Base-by-base conservation (phyloP, 345 rosid genomes). In the Ricinus communis region DNA sequence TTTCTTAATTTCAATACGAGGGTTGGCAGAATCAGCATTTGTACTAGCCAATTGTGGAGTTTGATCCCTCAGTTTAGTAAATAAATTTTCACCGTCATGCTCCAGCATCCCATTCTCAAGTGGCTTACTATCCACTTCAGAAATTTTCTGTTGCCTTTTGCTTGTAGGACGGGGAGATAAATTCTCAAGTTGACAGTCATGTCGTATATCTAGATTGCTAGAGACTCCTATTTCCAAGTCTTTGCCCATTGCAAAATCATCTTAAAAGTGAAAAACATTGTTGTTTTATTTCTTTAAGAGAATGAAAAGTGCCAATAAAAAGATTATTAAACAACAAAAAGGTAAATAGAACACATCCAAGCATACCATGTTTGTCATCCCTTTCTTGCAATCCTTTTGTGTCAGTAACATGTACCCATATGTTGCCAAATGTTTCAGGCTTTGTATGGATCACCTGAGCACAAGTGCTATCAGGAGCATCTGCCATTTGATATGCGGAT, bases 391-490 rank as follows among this genome's bases (percentile, higher is more conserved):
- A 64, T 36, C 79, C 85, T 50, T 83, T 80, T 70, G 63, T 70
- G 50, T 74, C 73, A 12, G 58, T 65, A 46, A 55, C 72, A 76
- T 76, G 71, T 38, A 55, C 68, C 77, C 80, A 78, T 59, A 31
- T 59, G 56, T 76, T 81, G 78, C 81, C 60, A 69, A 70, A 70
- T 66, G 80, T 61, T 80, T 82, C 93, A 14, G 81, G 82, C 75
- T 82, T 81, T 30, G 80, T 72, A 80, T 82, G 86, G 69, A 86
- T 80, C 61, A 84, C 88, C 77, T 86, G 88, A 25, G 87, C 91
- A 67, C 87, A 85, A 70, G 86, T 85, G 82, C 94, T 89, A 78
- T 89, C 93, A 78, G 86, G 86, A 76, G 87, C 85, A 81, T 83
- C 81, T 5, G 78, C 78, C 36, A 72, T 72, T 61, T 76, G 82